phyloP scores from a whole-genome alignment of 208 protist genomes.

The Blastocrithidia nonstop region DNA sequence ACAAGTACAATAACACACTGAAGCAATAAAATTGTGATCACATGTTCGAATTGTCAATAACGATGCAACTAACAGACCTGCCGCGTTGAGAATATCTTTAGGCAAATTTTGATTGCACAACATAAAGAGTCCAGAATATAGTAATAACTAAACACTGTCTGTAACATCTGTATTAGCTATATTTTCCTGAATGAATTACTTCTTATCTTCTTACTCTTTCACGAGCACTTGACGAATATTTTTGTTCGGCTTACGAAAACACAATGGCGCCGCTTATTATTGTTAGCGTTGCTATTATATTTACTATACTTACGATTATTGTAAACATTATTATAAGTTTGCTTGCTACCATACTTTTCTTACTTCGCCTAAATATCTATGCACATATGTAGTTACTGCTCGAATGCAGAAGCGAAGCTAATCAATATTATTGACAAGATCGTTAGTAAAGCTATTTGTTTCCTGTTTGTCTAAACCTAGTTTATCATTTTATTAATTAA shows the following conservation, averaged over 20 bases:
- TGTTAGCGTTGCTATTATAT: neutral
- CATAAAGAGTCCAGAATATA: slow-evolving; percentile 28
- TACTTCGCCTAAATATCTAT: slow-evolving; percentile 50
- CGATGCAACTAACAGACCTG: slow-evolving; percentile 61
- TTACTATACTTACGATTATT: too few species aligned
- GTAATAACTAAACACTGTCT: too few species aligned
- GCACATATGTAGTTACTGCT: slow-evolving; percentile 65
- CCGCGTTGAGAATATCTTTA: slow-evolving; percentile 81
- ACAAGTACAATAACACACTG: too few species aligned
- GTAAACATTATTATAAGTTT: neutral
- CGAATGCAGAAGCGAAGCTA: slow-evolving; percentile 72
- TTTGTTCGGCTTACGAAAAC: too few species aligned
- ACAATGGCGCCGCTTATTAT: too few species aligned
- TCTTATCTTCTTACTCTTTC: too few species aligned
- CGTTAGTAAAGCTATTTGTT: neutral
- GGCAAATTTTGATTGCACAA: slow-evolving; percentile 45
- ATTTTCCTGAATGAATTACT: too few species aligned
- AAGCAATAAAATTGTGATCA: slow-evolving; percentile 19
- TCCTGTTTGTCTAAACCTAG: neutral
- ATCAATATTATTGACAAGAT: slow-evolving; percentile 59
- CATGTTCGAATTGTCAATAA: slow-evolving; percentile 49
- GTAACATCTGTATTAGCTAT: too few species aligned
- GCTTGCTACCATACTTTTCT: slow-evolving; percentile 3
- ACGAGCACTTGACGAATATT: too few species aligned
- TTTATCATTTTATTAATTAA: slow-evolving; percentile 2